These are phyloP conservation scores for Ocimum tenuiflorum DNA, from an alignment of 257 asterid genomes.

Conservation along the genomic window DNA sequence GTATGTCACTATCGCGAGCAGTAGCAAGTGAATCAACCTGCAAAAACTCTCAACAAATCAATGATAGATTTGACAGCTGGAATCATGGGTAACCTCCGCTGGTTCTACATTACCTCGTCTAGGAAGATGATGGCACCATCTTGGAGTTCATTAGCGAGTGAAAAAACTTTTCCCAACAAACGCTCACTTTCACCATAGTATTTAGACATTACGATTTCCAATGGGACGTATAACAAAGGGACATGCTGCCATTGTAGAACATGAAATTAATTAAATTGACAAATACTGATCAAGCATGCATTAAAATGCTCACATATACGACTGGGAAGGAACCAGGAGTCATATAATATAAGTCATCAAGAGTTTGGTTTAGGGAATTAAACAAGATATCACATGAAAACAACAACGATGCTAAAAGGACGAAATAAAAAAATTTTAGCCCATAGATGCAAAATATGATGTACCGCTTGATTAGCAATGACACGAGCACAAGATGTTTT, in stretches of 20 bases:
- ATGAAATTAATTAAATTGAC: slow-evolving; percentile 4
- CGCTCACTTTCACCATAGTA: slow-evolving; percentile 96
- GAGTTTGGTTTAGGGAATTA: neutral
- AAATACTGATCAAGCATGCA: slow-evolving; percentile 14
- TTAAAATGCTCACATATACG: neutral
- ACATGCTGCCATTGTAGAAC: slow-evolving; percentile 51
- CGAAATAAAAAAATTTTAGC: slow-evolving; percentile 8
- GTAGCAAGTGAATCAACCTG: slow-evolving; percentile 96
- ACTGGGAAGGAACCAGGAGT: neutral
- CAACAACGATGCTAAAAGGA: neutral
- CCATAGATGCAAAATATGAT: slow-evolving; percentile 16
- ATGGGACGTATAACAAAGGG: slow-evolving; percentile 79
- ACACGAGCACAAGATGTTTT: slow-evolving; percentile 99
- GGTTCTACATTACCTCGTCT: slow-evolving; percentile 63
- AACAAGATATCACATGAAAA: neutral
- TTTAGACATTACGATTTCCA: slow-evolving; percentile 90
- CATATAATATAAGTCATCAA: neutral
- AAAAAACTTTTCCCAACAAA: slow-evolving; percentile 78
- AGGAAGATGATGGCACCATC: slow-evolving; percentile 82
- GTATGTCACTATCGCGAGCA: slow-evolving; percentile 86
- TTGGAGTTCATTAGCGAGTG: slow-evolving; percentile 77
- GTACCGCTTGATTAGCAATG: slow-evolving; percentile 89
- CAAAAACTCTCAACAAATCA: slow-evolving; percentile 6
- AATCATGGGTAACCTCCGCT: slow-evolving; percentile 10
- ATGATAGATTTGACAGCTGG: neutral